These are phyloP conservation scores for Monascus purpureus DNA, from an alignment of 495 filamentous ascomycete species.

Conservation along the genomic window DNA sequence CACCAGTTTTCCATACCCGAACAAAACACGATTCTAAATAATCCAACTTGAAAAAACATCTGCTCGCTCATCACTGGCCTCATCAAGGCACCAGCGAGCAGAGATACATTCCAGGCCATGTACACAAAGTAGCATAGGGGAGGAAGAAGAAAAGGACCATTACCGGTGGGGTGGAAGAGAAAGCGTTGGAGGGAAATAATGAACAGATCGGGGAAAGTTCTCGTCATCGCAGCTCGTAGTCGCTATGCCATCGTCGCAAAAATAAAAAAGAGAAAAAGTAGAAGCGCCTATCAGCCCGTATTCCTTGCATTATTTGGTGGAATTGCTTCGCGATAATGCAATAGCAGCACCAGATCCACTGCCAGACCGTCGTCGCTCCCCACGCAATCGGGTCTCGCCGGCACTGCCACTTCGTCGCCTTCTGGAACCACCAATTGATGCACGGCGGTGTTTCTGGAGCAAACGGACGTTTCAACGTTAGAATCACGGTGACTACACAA, in stretches of 20 bases:
- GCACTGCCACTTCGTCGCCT: slow-evolving; percentile 35
- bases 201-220: slow-evolving; percentile 5
- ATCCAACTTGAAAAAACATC: slow-evolving; percentile 27
- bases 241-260: slow-evolving; percentile 29
- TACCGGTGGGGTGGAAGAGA: slow-evolving; percentile 2
- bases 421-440: slow-evolving; percentile 25
- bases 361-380: slow-evolving; percentile 26
- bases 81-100: slow-evolving; percentile 15
- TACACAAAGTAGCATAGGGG: not conserved
- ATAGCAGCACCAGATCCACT: slow-evolving; percentile 18
- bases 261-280: slow-evolving; percentile 17
- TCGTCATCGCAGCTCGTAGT: slow-evolving; percentile 25
- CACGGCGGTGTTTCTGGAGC: slow-evolving; percentile 37
- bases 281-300: slow-evolving; percentile 16
- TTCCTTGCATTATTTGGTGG: slow-evolving; percentile 18
- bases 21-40: slow-evolving; percentile 30
- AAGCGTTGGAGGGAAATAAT: slow-evolving; percentile 10
- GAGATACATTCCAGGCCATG: slow-evolving; percentile 8
- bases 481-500: slow-evolving; percentile 35
- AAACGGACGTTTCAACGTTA: slow-evolving; percentile 37
- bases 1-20: slow-evolving; percentile 36
- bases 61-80: slow-evolving; percentile 15
- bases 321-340: slow-evolving; percentile 35
- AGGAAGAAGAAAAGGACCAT: slow-evolving; percentile 1
- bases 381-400: slow-evolving; percentile 27